Base-by-base conservation (phyloP, 2,329 filamentous ascomycete species). In the Pestalotiopsis sp. region DNA sequence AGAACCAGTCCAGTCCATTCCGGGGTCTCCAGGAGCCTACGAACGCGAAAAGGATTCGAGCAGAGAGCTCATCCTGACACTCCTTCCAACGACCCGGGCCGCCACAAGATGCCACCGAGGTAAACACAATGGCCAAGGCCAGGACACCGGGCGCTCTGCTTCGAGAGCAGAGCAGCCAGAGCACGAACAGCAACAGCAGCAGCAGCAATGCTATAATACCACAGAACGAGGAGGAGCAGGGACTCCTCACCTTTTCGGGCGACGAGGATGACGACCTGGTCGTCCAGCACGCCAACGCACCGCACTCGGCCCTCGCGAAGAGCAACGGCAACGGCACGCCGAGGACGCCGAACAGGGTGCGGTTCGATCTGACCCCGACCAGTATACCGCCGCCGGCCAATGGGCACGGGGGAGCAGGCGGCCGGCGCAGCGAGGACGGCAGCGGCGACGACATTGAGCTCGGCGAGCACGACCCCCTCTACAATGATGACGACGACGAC, bases 311-410 rank as follows among this genome's bases (percentile, higher is more conserved):
- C 1, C 52, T 65, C 17, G 13, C 41, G 12, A 31, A 36, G 38
- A 17, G 20, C 60, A 41, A 39, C 4, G 41, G 36, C 20, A 61
- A 58, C 38, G 69, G 68, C 20, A 71, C 70, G 20, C 67, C 65
- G 13, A 77, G 90, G 68, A 92, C 90, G 2, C 84, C 86, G n/a
- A 89, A 91, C 72, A 84, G 90, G 41, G 91, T 93, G 52, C 87
- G 89, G 70, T 93, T 93, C 77, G 87, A 87, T 71, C 78, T 85
- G 20, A 71, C 69, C 41, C 70, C 77, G 60, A 78, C 76, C 62
- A 74, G 75, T 68, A 79, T 79, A 66, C 77, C 77, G 11, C 72
- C 76, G 12, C 68, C 73, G 12, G 74, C 76, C 61, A 74, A 77
- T 38, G 75, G 76, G 11, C 45, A 67, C 70, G 59, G 59, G 25